A percentile compares a stretch with the other conserved stretches of the same genome.
Conservation (phyloP, 257 asterid genomes). For the Solanum virginianum region DNA sequence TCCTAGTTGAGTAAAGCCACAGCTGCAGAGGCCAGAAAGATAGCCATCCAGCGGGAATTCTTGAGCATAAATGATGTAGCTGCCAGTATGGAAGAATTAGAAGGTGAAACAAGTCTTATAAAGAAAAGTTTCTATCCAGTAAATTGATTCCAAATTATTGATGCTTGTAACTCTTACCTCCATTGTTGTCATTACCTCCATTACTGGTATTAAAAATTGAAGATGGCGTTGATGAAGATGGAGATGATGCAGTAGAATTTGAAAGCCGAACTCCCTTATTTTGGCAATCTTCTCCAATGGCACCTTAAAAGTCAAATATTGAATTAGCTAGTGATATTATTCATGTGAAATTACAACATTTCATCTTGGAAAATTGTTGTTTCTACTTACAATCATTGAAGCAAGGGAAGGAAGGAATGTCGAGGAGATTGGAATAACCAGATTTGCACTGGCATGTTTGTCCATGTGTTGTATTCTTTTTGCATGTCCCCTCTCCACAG, state of each 20-base stretch:
- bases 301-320: conserved; percentile 26
- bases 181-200: background rate
- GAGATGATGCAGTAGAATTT: conserved; percentile 25
- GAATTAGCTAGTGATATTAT: background rate
- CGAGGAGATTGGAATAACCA: conserved; percentile 49
- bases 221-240: conserved; percentile 13
- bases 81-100: conserved; percentile 6
- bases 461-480: conserved; percentile 20
- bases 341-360: background rate
- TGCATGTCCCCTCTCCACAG: conserved; percentile 70
- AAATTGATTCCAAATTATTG: background rate
- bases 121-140: background rate
- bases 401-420: conserved; percentile 52
- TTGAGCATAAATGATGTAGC: conserved; percentile 27
- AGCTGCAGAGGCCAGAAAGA: conserved; percentile 18
- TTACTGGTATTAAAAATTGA: background rate
- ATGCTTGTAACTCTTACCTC: background rate
- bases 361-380: background rate
- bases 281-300: conserved; percentile 47
- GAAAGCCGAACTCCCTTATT: conserved; percentile 38
- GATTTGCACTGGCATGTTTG: conserved; percentile 54
- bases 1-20: conserved; percentile 16
- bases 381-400: conserved; percentile 44
- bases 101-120: background rate
- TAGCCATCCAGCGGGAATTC: conserved; percentile 32